These are phyloP conservation scores for Polytrichum commune DNA, from an alignment of 225 moss, liverwort and hornwort species.

Conservation along the genomic window DNA sequence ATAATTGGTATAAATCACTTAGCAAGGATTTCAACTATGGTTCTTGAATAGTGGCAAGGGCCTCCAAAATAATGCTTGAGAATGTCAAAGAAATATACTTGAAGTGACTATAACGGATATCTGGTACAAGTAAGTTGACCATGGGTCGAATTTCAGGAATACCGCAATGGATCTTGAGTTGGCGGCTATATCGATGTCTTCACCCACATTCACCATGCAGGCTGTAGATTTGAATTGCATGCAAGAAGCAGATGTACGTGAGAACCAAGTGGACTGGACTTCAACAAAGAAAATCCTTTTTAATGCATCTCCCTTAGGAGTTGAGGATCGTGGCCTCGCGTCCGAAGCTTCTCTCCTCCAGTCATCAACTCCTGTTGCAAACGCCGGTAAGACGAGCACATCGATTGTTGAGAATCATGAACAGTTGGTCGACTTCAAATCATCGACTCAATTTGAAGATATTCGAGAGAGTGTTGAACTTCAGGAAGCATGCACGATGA, in stretches of 20 bases:
- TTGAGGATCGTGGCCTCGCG: constrained; percentile 6
- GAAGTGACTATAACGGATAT: too few relatives aligned
- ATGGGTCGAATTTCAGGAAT: background rate
- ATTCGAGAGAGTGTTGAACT: background rate
- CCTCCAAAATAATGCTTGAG: too few relatives aligned
- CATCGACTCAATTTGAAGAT: background rate
- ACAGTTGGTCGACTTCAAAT: background rate
- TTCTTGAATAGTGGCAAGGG: too few relatives aligned
- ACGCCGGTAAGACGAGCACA: too few relatives aligned
- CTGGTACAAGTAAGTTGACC: background rate
- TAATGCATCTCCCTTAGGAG: constrained; percentile 10
- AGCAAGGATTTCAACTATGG: too few relatives aligned
- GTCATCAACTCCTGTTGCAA: background rate
- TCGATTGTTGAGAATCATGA: background rate
- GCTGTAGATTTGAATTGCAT: background rate
- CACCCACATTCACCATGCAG: background rate
- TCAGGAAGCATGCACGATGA: background rate
- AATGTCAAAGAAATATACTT: too few relatives aligned
- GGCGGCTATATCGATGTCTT: background rate
- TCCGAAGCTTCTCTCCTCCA: background rate
- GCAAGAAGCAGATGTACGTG: background rate
- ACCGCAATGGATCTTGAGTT: background rate
- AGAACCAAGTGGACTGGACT: background rate
- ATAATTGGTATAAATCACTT: too few relatives aligned
- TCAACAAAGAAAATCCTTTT: constrained; percentile 9